Conservation (phyloP, 2,329 filamentous ascomycete species). For the Lachnellula cervina region DNA sequence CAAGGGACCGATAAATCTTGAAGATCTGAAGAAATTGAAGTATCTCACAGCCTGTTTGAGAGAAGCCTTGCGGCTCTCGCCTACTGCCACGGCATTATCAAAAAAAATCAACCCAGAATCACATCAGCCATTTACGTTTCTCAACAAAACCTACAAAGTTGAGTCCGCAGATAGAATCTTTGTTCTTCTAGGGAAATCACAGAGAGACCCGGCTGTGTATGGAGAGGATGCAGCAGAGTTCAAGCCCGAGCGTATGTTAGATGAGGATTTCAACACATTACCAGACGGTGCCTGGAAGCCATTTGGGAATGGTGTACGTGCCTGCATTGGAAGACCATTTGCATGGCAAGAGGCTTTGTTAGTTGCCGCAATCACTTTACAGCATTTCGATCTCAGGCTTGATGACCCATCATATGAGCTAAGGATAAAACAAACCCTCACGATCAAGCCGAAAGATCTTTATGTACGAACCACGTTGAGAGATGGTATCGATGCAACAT, state of each 20-base stretch:
- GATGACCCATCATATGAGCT: conserved; percentile 57
- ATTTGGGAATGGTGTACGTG: conserved; percentile 68
- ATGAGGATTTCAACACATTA: conserved; percentile 61
- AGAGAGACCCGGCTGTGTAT: conserved; percentile 60
- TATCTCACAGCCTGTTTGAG: conserved; percentile 62
- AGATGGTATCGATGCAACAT: conserved; percentile 1
- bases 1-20: conserved; percentile 36
- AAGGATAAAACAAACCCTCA: conserved; percentile 51
- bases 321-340: conserved; percentile 69
- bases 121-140: conserved; percentile 38
- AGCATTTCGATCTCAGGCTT: conserved; percentile 64
- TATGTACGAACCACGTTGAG: conserved; percentile 39
- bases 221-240: conserved; percentile 64
- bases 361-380: conserved; percentile 58
- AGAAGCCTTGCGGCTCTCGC: conserved; percentile 56
- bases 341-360: conserved; percentile 70
- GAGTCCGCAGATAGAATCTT: conserved; percentile 47
- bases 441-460: conserved; percentile 61
- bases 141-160: conserved; percentile 23
- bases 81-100: conserved; percentile 40
- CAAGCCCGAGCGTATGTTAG: conserved; percentile 67
- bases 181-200: conserved; percentile 48
- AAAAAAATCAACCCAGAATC: conserved; percentile 25
- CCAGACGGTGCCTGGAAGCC: conserved; percentile 62
- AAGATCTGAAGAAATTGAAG: conserved; percentile 48